These are phyloP conservation scores for Microthlaspi erraticum DNA, from an alignment of 345 rosid genomes.

Conservation along the genomic window DNA sequence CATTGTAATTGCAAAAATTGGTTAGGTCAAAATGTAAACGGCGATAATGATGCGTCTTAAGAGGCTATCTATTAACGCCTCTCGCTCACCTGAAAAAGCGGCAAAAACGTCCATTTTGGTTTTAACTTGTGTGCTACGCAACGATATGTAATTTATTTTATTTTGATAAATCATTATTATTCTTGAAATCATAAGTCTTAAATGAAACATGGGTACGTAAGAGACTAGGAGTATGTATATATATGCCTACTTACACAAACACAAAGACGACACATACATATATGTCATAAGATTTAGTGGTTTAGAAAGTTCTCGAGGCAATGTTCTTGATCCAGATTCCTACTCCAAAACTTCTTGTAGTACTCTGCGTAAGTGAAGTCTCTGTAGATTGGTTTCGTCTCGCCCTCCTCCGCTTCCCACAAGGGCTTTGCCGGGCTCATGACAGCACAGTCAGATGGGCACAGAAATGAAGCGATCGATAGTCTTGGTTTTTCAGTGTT, in stretches of 20 bases:
- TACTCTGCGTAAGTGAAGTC: conserved; percentile 87
- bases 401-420: conserved; percentile 41
- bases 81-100: neutral
- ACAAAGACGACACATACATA: neutral
- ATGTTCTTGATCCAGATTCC: conserved; percentile 79
- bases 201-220: neutral
- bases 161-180: neutral
- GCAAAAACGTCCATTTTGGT: neutral
- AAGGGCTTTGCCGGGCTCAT: conserved; percentile 63
- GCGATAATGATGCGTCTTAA: too few species aligned
- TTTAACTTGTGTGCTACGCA: too few species aligned
- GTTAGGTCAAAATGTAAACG: too few species aligned
- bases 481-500: conserved; percentile 65
- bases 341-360: conserved; percentile 88
- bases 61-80: neutral
- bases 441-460: conserved; percentile 67
- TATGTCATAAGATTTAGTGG: conserved; percentile 21
- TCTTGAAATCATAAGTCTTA: neutral
- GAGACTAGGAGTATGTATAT: neutral
- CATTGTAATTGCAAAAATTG: neutral
- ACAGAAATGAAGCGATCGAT: conserved; percentile 80
- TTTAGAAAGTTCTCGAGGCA: conserved; percentile 80
- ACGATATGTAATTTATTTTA: too few species aligned
- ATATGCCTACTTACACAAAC: neutral
- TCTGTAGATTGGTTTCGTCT: conserved; percentile 58